phyloP scores from a whole-genome alignment of 2,329 filamentous ascomycete genomes.

The Neonectria neomacrospora region DNA sequence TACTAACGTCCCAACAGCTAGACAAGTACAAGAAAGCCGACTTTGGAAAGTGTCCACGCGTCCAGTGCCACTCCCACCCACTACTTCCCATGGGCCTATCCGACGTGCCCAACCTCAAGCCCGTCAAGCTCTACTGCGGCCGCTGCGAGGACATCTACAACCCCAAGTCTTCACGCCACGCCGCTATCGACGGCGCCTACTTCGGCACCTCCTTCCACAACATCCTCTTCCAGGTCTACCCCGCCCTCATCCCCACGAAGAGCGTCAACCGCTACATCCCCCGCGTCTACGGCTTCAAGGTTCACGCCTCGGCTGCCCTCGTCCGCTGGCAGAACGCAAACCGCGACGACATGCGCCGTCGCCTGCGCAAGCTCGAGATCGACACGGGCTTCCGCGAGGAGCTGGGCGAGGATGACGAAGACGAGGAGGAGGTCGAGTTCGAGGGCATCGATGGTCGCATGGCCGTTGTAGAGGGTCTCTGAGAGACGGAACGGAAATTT shows the following conservation, averaged over 20 bases:
- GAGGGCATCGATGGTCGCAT: constrained; percentile 51
- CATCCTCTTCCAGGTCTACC: constrained; percentile 98
- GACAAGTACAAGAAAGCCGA: constrained; percentile 99
- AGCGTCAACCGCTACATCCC: constrained; percentile 87
- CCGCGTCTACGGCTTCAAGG: constrained; percentile 92
- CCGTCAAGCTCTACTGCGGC: constrained; percentile 96
- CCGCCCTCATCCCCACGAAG: constrained; percentile 87
- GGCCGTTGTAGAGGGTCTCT: constrained; percentile 45
- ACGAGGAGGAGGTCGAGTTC: constrained; percentile 59
- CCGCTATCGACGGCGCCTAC: constrained; percentile 95
- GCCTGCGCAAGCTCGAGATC: constrained; percentile 76
- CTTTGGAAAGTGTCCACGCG: constrained; percentile 97
- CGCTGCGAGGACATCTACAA: constrained; percentile 99
- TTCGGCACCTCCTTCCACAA: constrained; percentile 99
- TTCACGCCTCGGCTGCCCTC: constrained; percentile 88
- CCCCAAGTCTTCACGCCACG: constrained; percentile 95
- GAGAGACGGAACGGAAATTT: constrained; percentile 15
- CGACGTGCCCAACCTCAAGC: constrained; percentile 86
- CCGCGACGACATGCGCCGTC: constrained; percentile 82
- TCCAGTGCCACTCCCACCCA: constrained; percentile 92
- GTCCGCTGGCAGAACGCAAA: constrained; percentile 90
- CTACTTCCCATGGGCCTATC: constrained; percentile 94
- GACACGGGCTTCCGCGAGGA: constrained; percentile 84
- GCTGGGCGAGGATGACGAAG: constrained; percentile 72
- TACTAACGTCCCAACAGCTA: constrained; percentile 67